Evolutionary conservation across 805 yeast species (phyloP).

Genomic region (Metschnikowia noctiluminum): DNA sequence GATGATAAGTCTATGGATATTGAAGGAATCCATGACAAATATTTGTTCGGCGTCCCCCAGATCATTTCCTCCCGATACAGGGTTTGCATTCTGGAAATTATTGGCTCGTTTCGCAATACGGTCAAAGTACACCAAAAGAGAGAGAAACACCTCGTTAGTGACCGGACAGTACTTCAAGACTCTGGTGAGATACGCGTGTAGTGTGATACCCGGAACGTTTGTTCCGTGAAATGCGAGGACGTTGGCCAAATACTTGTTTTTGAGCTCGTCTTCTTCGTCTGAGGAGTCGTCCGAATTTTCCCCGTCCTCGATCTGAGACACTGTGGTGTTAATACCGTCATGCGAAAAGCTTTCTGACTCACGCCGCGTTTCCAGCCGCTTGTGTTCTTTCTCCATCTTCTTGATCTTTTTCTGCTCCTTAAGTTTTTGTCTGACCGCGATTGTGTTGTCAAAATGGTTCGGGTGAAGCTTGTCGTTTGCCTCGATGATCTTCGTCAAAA

Average conservation of each 20-base stretch:
- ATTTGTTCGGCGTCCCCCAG: constrained; percentile 46
- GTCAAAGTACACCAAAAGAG: constrained; percentile 90
- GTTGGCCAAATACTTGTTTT: constrained; percentile 55
- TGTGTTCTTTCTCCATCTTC: constrained; percentile 21
- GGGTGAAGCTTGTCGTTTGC: constrained; percentile 85
- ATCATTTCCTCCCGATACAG: constrained; percentile 25
- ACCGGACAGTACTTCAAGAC: constrained; percentile 96
- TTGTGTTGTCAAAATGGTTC: constrained; percentile 51
- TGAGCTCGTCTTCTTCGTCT: constrained; percentile 39
- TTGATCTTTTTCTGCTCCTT: constrained; percentile 33
- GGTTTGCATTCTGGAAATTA: constrained; percentile 29
- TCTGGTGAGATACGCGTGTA: constrained; percentile 84
- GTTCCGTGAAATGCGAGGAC: constrained; percentile 93
- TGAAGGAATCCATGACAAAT: constrained; percentile 94
- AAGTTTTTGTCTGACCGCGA: constrained; percentile 37
- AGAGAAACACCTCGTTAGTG: constrained; percentile 93
- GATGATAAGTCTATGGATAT: constrained; percentile 89
- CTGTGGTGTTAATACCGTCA: constrained; percentile 16
- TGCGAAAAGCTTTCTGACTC: constrained; percentile 12
- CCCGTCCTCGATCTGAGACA: constrained; percentile 20
- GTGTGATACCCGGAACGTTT: constrained; percentile 91
- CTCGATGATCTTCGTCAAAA: constrained; percentile 81
- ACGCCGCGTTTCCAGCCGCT: not conserved
- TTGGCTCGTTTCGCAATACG: constrained; percentile 85
- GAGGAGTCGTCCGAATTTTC: constrained; percentile 21